Percentiles rank a stretch among this genome's conserved stretches.
Conservation (phyloP, 2,329 filamentous ascomycete genomes). For the Fonsecaea pedrosoi region DNA sequence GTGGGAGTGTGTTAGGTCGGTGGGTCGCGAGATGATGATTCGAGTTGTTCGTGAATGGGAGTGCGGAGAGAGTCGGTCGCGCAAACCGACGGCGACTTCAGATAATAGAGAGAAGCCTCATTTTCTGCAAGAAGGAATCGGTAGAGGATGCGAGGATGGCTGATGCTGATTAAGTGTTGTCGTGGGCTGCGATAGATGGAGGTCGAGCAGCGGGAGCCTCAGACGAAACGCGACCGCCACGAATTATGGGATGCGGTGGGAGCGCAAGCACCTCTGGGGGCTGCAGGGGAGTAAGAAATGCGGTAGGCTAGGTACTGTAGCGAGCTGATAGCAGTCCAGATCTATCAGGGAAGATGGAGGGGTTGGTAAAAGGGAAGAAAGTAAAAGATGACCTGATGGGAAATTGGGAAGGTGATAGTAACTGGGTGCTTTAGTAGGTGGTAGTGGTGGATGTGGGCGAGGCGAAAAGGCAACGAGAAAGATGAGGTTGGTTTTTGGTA, state of each 20-base stretch:
- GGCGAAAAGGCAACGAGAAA: constrained; percentile 26
- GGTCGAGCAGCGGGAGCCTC: constrained; percentile 22
- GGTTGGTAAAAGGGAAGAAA: constrained; percentile 1
- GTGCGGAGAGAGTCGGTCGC: constrained; percentile 38
- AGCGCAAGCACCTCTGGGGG: constrained; percentile 24
- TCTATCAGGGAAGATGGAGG: not conserved
- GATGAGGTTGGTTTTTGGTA: constrained; percentile 28
- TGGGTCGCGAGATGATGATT: constrained; percentile 24
- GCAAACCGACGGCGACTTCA: constrained; percentile 39
- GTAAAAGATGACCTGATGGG: constrained; percentile 13
- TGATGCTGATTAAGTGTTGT: constrained; percentile 5
- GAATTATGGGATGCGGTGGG: constrained; percentile 31
- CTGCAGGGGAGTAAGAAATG: constrained; percentile 18
- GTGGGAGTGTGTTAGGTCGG: constrained; percentile 28
- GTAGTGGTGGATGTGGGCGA: constrained; percentile 22
- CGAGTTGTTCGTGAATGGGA: constrained; percentile 21
- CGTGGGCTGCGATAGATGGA: constrained; percentile 17
- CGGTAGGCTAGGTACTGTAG: constrained; percentile 1
- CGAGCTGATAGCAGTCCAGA: constrained; percentile 5
- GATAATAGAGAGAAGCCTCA: constrained; percentile 29
- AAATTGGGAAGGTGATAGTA: constrained; percentile 20
- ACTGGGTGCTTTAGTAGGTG: constrained; percentile 14
- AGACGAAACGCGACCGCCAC: constrained; percentile 38
- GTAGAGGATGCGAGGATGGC: not conserved
- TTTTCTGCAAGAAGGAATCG: constrained; percentile 26